phyloP scores from a whole-genome alignment of 1,284 basidiomycete genomes.

The Ceratobasidium papillatum region DNA sequence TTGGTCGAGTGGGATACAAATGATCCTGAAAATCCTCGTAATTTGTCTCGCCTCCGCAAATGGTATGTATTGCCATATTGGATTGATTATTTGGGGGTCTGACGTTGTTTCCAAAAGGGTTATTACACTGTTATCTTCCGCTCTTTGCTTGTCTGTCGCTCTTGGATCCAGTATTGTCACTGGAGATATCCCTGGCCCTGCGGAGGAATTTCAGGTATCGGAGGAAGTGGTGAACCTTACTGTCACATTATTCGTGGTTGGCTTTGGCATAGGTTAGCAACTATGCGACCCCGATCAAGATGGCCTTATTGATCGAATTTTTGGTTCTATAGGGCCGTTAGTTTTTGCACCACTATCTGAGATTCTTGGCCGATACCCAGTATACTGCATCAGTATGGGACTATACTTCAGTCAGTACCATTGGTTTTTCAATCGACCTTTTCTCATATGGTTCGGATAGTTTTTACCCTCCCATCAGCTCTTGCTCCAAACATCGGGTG shows the following conservation, averaged over 20 bases:
- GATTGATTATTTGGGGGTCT: background rate
- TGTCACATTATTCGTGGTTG: slow-evolving; percentile 57
- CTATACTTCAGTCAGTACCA: slow-evolving; percentile 30
- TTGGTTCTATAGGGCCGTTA: background rate
- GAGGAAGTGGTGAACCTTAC: slow-evolving; percentile 53
- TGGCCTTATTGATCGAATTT: background rate
- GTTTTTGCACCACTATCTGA: slow-evolving; percentile 49
- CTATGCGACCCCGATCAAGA: slow-evolving; percentile 48
- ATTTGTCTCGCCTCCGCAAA: slow-evolving; percentile 27
- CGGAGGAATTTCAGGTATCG: slow-evolving; percentile 52
- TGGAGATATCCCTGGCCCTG: slow-evolving; percentile 53
- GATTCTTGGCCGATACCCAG: slow-evolving; percentile 39
- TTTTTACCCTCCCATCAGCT: slow-evolving; percentile 34
- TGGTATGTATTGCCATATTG: background rate
- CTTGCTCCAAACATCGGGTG: slow-evolving; percentile 34
- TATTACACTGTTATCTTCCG: slow-evolving; percentile 28
- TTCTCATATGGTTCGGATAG: background rate
- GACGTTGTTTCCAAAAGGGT: background rate
- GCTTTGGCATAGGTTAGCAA: slow-evolving; percentile 53
- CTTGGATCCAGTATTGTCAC: slow-evolving; percentile 58
- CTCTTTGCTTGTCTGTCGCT: slow-evolving; percentile 47
- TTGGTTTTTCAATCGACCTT: background rate
- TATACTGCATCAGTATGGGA: slow-evolving; percentile 33
- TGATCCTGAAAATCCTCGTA: slow-evolving; percentile 38
- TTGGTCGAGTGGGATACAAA: slow-evolving; percentile 29